Conservation (phyloP, 2,329 filamentous ascomycete genomes). For the Cyanodermella asteris region DNA sequence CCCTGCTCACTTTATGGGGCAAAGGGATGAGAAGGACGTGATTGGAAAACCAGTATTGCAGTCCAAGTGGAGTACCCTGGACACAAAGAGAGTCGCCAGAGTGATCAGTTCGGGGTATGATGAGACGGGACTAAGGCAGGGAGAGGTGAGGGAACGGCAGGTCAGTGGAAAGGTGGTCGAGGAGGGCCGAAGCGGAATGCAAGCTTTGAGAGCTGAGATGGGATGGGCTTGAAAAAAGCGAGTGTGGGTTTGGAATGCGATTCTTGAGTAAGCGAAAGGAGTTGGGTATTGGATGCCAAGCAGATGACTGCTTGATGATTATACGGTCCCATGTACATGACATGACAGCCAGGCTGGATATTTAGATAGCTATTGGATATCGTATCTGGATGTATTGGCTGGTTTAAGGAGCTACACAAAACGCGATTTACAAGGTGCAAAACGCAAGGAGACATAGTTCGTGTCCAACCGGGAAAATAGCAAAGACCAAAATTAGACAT, state of each 20-base stretch:
- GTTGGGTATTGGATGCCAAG: no score
- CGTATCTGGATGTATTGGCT: no score
- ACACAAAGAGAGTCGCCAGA: slow-evolving; percentile 5
- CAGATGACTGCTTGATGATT: no score
- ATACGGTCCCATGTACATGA: no score
- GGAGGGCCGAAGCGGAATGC: slow-evolving; percentile 6
- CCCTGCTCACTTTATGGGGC: not conserved
- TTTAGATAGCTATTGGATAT: no score
- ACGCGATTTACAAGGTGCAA: no score
- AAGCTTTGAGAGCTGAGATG: not conserved
- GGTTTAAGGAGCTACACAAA: no score
- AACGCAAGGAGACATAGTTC: no score
- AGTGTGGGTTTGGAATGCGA: slow-evolving; percentile 3
- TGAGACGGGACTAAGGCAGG: slow-evolving; percentile 4
- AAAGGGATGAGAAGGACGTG: slow-evolving; percentile 5
- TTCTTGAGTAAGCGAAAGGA: not conserved
- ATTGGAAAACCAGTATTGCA: slow-evolving; percentile 1
- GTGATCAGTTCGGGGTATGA: slow-evolving; percentile 6
- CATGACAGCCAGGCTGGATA: no score
- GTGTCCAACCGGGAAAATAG: no score
- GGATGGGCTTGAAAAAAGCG: not conserved
- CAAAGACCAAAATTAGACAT: no score
- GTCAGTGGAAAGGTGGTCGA: slow-evolving; percentile 9
- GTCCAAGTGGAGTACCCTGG: slow-evolving; percentile 1
- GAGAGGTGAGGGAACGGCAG: slow-evolving; percentile 7